Conservation (phyloP, 2,329 filamentous ascomycete genomes). For the Aspergillus sp. region DNA sequence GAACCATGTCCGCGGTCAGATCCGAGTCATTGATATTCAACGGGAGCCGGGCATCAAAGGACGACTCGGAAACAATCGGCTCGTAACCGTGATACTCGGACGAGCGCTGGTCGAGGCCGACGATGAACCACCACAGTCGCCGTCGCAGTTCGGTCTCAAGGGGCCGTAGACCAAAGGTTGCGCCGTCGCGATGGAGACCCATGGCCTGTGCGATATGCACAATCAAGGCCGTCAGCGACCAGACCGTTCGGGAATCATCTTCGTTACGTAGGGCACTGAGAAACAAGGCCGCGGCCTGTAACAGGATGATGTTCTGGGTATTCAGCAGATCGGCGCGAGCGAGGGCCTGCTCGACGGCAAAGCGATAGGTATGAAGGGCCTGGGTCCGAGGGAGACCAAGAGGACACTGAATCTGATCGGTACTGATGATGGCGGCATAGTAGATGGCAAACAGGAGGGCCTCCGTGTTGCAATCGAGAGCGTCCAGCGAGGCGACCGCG, state of each 20-base stretch:
- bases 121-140: constrained; percentile 50
- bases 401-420: constrained; percentile 49
- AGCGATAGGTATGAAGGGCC: constrained; percentile 54
- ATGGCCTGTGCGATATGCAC: constrained; percentile 30
- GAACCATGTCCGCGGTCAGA: constrained; percentile 44
- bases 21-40: constrained; percentile 53
- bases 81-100: constrained; percentile 49
- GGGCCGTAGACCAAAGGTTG: constrained; percentile 41
- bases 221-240: constrained; percentile 30
- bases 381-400: constrained; percentile 48
- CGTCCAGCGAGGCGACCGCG: constrained; percentile 47
- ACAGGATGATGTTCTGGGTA: constrained; percentile 55
- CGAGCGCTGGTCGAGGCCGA: constrained; percentile 44
- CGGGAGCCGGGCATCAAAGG: constrained; percentile 46
- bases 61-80: constrained; percentile 36
- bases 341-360: constrained; percentile 59
- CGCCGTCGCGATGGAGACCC: constrained; percentile 43
- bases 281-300: constrained; percentile 60
- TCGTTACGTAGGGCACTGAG: constrained; percentile 45
- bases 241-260: constrained; percentile 25
- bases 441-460: constrained; percentile 60
- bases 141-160: constrained; percentile 51
- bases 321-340: constrained; percentile 59
- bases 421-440: constrained; percentile 55
- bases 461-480: constrained; percentile 52